These are phyloP conservation scores for Fraxinus sp. DNA, from an alignment of 305 asterid genomes.

Conservation along the genomic window DNA sequence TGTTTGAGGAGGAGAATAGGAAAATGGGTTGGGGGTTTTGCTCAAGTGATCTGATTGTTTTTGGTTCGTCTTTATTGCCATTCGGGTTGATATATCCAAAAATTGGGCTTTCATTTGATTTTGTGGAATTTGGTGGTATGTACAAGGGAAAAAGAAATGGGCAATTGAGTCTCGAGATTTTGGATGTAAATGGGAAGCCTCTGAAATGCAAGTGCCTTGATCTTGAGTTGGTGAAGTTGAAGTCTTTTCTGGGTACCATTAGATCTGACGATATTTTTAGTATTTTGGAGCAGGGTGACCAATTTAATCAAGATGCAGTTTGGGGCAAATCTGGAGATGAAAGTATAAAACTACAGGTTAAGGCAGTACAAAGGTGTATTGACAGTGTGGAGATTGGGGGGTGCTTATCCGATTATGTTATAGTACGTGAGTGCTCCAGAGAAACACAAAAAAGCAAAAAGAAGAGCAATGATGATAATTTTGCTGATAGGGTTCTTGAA, in stretches of 20 bases:
- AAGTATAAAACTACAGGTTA: conserved; percentile 51
- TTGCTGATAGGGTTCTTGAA: conserved; percentile 60
- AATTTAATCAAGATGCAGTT: conserved; percentile 29
- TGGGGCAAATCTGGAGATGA: conserved; percentile 42
- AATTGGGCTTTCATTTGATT: conserved; percentile 48
- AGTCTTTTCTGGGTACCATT: conserved; percentile 26
- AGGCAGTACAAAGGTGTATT: conserved; percentile 46
- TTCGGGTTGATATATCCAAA: conserved; percentile 75
- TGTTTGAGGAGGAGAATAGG: conserved; percentile 40
- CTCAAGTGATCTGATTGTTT: conserved; percentile 60
- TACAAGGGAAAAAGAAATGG: conserved; percentile 35
- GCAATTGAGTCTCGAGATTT: conserved; percentile 62
- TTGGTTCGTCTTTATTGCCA: conserved; percentile 78
- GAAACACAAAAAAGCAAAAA: conserved; percentile 39
- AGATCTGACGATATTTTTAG: conserved; percentile 34
- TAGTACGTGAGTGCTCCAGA: conserved; percentile 53
- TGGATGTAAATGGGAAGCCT: conserved; percentile 69
- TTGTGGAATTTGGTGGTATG: conserved; percentile 32
- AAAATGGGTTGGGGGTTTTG: conserved; percentile 80
- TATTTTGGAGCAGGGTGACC: conserved; percentile 32
- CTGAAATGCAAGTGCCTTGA: conserved; percentile 66
- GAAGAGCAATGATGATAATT: conserved; percentile 33
- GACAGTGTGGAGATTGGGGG: conserved; percentile 34
- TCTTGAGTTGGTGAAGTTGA: conserved; percentile 64
- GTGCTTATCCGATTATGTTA: conserved; percentile 38